These are phyloP conservation scores for Zopfochytrium polystomum DNA, from an alignment of 371 early-diverging fungal genomes.

Conservation along the genomic window DNA sequence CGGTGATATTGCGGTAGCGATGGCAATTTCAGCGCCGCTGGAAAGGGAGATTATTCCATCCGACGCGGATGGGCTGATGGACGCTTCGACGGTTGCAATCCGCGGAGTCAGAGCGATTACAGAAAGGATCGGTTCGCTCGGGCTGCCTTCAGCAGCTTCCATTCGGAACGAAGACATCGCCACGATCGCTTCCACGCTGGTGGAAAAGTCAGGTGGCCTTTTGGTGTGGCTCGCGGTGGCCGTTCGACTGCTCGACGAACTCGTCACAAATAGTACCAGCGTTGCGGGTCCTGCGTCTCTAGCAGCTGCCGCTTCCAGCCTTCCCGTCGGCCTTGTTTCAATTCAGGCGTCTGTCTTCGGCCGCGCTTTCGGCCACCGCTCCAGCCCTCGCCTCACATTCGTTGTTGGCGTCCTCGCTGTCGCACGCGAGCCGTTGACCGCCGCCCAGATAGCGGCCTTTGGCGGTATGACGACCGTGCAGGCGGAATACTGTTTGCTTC, in stretches of 20 bases:
- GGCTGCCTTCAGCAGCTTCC: too few relatives aligned
- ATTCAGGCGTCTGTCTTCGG: neutral
- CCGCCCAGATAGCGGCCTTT: constrained; percentile 2
- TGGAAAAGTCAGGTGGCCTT: constrained; percentile 16
- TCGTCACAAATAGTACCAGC: too few relatives aligned
- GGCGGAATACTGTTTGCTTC: neutral
- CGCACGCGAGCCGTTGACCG: constrained; percentile 11
- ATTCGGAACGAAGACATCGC: too few relatives aligned
- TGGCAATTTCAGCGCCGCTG: neutral
- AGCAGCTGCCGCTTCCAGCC: neutral
- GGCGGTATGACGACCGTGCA: neutral
- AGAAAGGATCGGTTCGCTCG: too few relatives aligned
- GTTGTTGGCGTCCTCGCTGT: constrained; percentile 13
- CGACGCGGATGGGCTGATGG: constrained; percentile 4
- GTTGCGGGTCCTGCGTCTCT: constrained; percentile 10
- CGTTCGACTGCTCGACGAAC: neutral
- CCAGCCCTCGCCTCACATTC: neutral
- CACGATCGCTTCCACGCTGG: too few relatives aligned
- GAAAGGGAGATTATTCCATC: neutral
- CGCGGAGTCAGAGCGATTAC: constrained; percentile 1
- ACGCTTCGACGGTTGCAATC: constrained; percentile 9
- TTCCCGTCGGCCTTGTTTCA: neutral
- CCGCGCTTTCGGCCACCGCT: neutral
- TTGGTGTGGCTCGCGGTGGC: constrained; percentile 26
- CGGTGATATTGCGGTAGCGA: neutral